These are phyloP conservation scores for Yamadazyma songkhlaensis DNA, from an alignment of 1,139 yeast genomes.

Conservation along the genomic window DNA sequence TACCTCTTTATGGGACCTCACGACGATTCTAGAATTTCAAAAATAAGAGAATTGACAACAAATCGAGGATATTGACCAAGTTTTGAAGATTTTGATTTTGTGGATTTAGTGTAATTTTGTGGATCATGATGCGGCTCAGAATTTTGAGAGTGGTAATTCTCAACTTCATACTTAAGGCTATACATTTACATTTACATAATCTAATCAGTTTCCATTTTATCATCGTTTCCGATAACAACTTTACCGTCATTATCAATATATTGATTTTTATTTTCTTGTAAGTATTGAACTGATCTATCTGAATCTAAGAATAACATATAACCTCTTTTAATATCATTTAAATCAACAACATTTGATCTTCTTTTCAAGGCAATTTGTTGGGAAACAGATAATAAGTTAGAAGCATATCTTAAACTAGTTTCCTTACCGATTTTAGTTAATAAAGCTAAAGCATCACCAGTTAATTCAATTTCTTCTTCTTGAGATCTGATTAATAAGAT, in stretches of 20 bases:
- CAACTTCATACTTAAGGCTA: too few species aligned
- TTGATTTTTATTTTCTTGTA: conserved; percentile 64
- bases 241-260: conserved; percentile 73
- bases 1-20: too few species aligned
- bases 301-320: conserved; percentile 87
- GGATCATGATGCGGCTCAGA: too few species aligned
- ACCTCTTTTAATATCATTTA: conserved; percentile 83
- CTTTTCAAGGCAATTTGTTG: conserved; percentile 83
- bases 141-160: too few species aligned
- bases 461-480: conserved; percentile 91
- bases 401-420: conserved; percentile 88
- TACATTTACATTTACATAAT: too few species aligned
- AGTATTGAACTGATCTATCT: conserved; percentile 77
- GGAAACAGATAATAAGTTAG: conserved; percentile 86
- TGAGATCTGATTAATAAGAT: conserved; percentile 89
- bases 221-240: conserved; percentile 48
- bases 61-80: too few species aligned
- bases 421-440: conserved; percentile 92
- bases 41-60: too few species aligned
- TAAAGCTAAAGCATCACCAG: conserved; percentile 80
- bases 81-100: too few species aligned
- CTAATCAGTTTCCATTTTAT: conserved; percentile 19
- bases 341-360: conserved; percentile 67
- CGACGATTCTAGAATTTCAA: too few species aligned
- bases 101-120: too few species aligned